phyloP scores from a whole-genome alignment of 2,329 filamentous ascomycete species.

The Lecanicillium sp. region DNA sequence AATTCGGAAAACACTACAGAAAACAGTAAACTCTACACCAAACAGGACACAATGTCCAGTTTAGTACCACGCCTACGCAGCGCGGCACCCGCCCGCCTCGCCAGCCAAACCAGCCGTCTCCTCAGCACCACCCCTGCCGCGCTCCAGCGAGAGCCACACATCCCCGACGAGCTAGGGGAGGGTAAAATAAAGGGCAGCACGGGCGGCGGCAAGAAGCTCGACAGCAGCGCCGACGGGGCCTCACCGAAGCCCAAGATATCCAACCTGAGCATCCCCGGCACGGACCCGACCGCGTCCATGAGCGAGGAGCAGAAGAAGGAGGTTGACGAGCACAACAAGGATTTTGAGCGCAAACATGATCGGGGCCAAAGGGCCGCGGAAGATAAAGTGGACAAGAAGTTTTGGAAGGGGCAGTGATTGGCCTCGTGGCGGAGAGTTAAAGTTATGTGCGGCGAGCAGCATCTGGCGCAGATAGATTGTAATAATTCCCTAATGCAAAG shows the following conservation, averaged over 20 bases:
- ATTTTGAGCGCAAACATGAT: slow-evolving; percentile 49
- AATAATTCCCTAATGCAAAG: neutral
- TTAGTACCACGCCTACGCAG: neutral
- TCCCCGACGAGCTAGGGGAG: slow-evolving; percentile 20
- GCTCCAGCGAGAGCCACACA: too few relatives aligned
- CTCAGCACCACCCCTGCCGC: too few relatives aligned
- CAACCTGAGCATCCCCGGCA: slow-evolving; percentile 36
- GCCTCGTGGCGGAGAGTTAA: too few relatives aligned
- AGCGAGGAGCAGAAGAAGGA: slow-evolving; percentile 46
- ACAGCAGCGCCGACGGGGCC: slow-evolving; percentile 22
- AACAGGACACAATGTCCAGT: too few relatives aligned
- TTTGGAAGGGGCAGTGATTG: slow-evolving; percentile 34
- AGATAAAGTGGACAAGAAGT: slow-evolving; percentile 49
- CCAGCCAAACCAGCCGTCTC: slow-evolving; percentile 4
- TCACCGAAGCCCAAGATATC: slow-evolving; percentile 43
- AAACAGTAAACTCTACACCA: too few relatives aligned
- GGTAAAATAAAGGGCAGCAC: slow-evolving; percentile 26
- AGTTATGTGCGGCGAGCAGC: too few relatives aligned
- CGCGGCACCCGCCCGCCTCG: slow-evolving; percentile 6
- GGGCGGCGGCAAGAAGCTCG: slow-evolving; percentile 29
- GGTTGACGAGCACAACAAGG: slow-evolving; percentile 50
- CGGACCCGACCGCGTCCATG: slow-evolving; percentile 21
- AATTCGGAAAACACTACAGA: too few relatives aligned
- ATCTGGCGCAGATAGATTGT: too few relatives aligned
- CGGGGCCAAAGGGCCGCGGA: slow-evolving; percentile 28